Evolutionary conservation across 495 filamentous ascomycete genomes (phyloP).

Genomic region (Podospora appendiculata): DNA sequence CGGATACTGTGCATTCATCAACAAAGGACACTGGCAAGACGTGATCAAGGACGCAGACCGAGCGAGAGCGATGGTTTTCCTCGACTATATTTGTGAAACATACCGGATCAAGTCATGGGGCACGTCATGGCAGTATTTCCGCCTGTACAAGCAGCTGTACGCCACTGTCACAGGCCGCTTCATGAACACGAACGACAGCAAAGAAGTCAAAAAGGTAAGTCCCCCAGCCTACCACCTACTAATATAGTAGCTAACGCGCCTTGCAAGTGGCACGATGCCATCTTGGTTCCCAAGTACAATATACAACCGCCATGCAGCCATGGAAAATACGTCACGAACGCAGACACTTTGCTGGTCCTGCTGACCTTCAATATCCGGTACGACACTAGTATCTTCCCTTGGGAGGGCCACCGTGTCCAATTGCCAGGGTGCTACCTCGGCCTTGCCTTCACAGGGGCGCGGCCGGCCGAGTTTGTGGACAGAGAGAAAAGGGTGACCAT

Average conservation of each 20-base stretch:
- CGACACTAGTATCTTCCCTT: no score
- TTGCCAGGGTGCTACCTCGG: constrained; percentile 7
- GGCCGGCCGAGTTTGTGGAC: constrained; percentile 14
- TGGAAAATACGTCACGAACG: constrained; percentile 20
- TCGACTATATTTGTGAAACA: constrained; percentile 16
- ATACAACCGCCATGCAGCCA: constrained; percentile 22
- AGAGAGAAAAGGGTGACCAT: constrained; percentile 10
- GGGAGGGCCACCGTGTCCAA: no score
- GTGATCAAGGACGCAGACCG: constrained; percentile 11
- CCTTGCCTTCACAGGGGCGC: constrained; percentile 10
- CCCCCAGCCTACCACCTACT: constrained; percentile 5
- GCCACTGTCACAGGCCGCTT: constrained; percentile 10
- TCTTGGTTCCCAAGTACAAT: constrained; percentile 17
- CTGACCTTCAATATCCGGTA: no score
- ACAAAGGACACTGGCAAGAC: constrained; percentile 15
- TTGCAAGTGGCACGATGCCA: no score
- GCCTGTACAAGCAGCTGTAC: constrained; percentile 20
- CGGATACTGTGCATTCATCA: background rate
- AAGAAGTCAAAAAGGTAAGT: constrained; percentile 30
- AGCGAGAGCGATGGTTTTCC: constrained; percentile 20
- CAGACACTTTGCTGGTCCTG: no score
- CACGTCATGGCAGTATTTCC: constrained; percentile 14
- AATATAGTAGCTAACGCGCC: constrained; percentile 15
- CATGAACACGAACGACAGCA: constrained; percentile 18
- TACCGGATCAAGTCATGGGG: constrained; percentile 10